phyloP scores from a whole-genome alignment of 2,329 filamentous ascomycete genomes.

The Chaetomiaceae sp. region DNA sequence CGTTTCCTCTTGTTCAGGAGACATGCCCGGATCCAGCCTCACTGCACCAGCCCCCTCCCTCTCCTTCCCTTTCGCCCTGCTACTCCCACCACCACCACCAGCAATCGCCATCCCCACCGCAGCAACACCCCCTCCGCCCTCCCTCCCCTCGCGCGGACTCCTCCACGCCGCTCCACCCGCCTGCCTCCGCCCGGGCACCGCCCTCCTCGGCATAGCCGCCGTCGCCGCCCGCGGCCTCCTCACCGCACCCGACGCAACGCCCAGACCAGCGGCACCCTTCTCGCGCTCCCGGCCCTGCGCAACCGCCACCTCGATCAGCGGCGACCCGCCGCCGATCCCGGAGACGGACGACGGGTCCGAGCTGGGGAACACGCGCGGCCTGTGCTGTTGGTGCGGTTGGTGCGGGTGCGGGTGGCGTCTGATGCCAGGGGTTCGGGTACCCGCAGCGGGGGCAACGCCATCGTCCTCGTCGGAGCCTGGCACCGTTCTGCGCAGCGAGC shows the following conservation, averaged over 20 bases:
- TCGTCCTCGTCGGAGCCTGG: constrained; percentile 40
- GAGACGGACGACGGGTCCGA: constrained; percentile 8
- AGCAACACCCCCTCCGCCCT: constrained; percentile 9
- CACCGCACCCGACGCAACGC: constrained; percentile 17
- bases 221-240: constrained; percentile 24
- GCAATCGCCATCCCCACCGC: constrained; percentile 7
- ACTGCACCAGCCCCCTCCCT: constrained; percentile 33
- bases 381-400: constrained; percentile 10
- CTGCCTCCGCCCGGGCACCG: background rate
- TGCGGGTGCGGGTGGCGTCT: background rate
- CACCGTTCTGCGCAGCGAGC: constrained; percentile 50
- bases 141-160: constrained; percentile 10
- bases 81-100: background rate
- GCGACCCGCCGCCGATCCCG: background rate
- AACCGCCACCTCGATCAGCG: constrained; percentile 31
- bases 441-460: constrained; percentile 12
- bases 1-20: constrained; percentile 5
- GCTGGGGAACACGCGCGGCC: constrained; percentile 2
- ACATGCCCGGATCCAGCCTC: constrained; percentile 6
- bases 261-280: background rate
- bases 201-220: background rate
- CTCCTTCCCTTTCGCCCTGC: constrained; percentile 39
- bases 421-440: constrained; percentile 10
- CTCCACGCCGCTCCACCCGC: constrained; percentile 1
- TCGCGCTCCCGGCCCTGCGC: background rate